Evolutionary conservation across 768 basidiomycete species (phyloP), one percentile per base, ranked within the genome.

Genomic region (Lactarius akahatsu): DNA sequence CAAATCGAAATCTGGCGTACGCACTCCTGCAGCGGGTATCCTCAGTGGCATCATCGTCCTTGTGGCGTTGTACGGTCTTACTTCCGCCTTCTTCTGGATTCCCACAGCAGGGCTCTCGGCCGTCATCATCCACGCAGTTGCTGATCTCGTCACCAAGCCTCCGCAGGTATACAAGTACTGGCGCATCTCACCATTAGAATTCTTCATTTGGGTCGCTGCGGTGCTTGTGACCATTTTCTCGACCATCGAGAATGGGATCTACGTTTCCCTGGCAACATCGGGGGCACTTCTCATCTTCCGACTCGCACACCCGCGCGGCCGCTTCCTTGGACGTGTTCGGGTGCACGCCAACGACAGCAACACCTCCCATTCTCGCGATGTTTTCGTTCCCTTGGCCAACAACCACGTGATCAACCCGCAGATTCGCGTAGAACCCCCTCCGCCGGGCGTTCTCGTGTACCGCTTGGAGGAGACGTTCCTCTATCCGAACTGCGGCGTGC

Each of bases 1-100:
- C 74, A 95, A 97, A 78, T 87, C 92, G 36, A 98, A 96, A 77
- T 96, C 93, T 0, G 97, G 97, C 57, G 96, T 98, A n/a, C 86
- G 96, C 61, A 98, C 97, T 2, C 97, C 97, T 9, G 82, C 89
- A 11, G 94, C 92, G 13, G 97, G 97, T 64, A 82, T 95, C 65
- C 74, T 91, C 70, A 90, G 94, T 26, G 89, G 92, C 32, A 75
- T 96, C 43, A 88, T 96, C 55, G 96, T 98, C 71, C 83, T 98
- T 64, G 89, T 98, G 65, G 94, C 97, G 0, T 79, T 99, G 10
- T 99, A 99, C 75, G 96, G 95, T 45, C 83, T 98, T 50, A 96
- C 96, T 0, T 85, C 87, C 28, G 94, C 94, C 43, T 96, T 96
- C 84, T 94, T 82, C 80, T 96, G 90, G 89, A 93, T 92, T 66